Evolutionary conservation across 1,284 basidiomycete genomes (phyloP).

Genomic region (Neonothopanus nambi): DNA sequence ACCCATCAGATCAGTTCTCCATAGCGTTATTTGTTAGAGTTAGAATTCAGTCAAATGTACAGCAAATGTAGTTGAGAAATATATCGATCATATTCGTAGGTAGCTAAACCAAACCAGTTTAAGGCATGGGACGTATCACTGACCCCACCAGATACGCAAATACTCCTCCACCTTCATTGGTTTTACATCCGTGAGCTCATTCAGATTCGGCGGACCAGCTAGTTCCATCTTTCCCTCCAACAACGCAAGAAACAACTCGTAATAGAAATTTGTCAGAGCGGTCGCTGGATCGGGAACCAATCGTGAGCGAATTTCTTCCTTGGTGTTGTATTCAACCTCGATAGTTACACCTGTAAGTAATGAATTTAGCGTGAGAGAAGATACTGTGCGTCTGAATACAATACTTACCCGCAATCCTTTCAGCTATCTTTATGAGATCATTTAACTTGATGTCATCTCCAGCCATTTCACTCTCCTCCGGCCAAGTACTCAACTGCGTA

Average conservation of each 20-base stretch:
- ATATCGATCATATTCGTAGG: no score
- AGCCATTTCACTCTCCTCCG: constrained; percentile 7
- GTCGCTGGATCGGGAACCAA: neutral
- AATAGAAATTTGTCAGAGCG: neutral
- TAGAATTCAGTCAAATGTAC: no score
- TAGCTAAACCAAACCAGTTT: no score
- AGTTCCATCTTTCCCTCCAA: neutral
- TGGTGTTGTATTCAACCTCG: neutral
- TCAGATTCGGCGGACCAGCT: constrained; percentile 5
- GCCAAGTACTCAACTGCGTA: constrained; percentile 7
- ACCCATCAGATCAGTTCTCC: no score
- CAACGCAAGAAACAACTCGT: neutral
- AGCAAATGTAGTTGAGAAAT: no score
- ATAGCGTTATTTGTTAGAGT: no score
- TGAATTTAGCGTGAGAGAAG: no score
- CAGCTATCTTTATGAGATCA: constrained; percentile 4
- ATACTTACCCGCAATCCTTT: constrained; percentile 8
- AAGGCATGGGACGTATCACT: no score
- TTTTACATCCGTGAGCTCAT: constrained; percentile 4
- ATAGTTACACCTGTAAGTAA: constrained; percentile 6
- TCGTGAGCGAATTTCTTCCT: neutral
- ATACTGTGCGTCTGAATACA: no score
- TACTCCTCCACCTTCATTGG: constrained; percentile 8
- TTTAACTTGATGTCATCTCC: constrained; percentile 10
- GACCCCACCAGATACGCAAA: constrained; percentile 11